phyloP scores from a whole-genome alignment of 2,329 filamentous ascomycete species.

The Cordyceps tenuipes region DNA sequence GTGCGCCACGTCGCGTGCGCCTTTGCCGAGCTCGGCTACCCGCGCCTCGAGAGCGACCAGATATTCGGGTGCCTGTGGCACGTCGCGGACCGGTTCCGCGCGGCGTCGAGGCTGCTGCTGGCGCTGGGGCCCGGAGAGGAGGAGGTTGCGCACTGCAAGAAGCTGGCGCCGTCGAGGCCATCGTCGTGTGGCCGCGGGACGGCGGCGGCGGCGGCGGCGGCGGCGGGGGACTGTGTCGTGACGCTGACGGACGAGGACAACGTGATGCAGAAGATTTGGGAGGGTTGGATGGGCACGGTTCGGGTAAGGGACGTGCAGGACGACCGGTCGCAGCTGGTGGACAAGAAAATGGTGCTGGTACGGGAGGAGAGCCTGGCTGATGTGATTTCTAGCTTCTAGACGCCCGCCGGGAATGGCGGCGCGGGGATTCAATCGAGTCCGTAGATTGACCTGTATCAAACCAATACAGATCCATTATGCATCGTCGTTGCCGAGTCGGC shows the following conservation, averaged over 20 bases:
- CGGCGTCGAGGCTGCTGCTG: slow-evolving; percentile 29
- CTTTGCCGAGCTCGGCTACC: slow-evolving; percentile 36
- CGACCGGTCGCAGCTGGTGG: slow-evolving; percentile 29
- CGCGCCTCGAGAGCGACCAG: slow-evolving; percentile 33
- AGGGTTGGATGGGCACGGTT: slow-evolving; percentile 35
- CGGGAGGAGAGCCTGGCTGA: slow-evolving; percentile 32
- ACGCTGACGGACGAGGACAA: slow-evolving; percentile 24
- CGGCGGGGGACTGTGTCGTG: slow-evolving; percentile 3
- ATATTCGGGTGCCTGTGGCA: slow-evolving; percentile 41
- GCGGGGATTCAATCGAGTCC: background rate
- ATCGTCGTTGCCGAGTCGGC: background rate
- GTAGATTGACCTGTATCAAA: background rate
- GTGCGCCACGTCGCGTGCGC: slow-evolving; percentile 36
- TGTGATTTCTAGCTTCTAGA: slow-evolving; percentile 20
- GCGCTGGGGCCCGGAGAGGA: slow-evolving; percentile 32
- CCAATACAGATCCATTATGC: background rate
- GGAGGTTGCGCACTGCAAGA: slow-evolving; percentile 17
- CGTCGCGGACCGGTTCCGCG: slow-evolving; percentile 36
- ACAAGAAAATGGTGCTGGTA: slow-evolving; percentile 37
- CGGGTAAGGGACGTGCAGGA: slow-evolving; percentile 20
- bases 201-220: background rate
- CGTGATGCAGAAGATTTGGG: slow-evolving; percentile 40
- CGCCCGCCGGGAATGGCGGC: background rate
- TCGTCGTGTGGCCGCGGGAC: too few relatives aligned
- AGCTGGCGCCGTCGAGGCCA: background rate